phyloP scores from a whole-genome alignment of 805 yeast genomes.

The Yarrowia osloensis region DNA sequence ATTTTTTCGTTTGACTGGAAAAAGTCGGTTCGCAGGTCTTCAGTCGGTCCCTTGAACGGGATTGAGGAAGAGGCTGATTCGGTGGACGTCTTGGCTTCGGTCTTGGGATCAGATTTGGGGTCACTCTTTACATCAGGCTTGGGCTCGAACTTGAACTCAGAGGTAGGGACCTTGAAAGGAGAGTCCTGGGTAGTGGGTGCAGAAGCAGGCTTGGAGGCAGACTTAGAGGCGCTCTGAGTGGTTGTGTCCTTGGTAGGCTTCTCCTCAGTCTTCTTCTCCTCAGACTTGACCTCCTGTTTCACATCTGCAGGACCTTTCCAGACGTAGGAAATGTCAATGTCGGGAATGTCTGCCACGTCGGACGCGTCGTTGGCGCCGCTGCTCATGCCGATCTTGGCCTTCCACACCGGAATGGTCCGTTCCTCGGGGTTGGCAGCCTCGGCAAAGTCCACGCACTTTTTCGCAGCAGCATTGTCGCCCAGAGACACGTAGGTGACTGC shows the following conservation, averaged over 20 bases:
- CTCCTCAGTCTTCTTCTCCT: no score
- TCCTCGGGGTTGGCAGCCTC: slow-evolving; percentile 33
- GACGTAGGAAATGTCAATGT: slow-evolving; percentile 14
- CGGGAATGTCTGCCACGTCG: neutral
- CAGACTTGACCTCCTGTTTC: neutral
- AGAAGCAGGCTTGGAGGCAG: neutral
- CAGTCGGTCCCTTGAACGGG: neutral
- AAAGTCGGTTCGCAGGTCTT: slow-evolving; percentile 51
- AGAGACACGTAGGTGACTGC: slow-evolving; percentile 39
- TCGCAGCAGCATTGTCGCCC: slow-evolving; percentile 38
- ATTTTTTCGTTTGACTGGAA: slow-evolving; percentile 64
- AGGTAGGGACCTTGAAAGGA: slow-evolving; percentile 1
- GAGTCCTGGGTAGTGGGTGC: neutral
- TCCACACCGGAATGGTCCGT: slow-evolving; percentile 35
- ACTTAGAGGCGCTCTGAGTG: neutral
- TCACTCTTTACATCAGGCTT: neutral
- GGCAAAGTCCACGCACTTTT: slow-evolving; percentile 36
- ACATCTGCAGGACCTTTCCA: neutral
- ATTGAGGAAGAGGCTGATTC: neutral
- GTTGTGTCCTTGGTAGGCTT: neutral
- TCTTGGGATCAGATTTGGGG: neutral
- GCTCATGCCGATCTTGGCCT: slow-evolving; percentile 33
- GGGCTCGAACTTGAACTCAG: slow-evolving; percentile 10
- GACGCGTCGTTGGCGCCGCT: neutral
- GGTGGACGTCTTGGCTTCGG: neutral